These are phyloP conservation scores for Xylogone sp. DNA, from an alignment of 2,329 filamentous ascomycete species.

Conservation along the genomic window DNA sequence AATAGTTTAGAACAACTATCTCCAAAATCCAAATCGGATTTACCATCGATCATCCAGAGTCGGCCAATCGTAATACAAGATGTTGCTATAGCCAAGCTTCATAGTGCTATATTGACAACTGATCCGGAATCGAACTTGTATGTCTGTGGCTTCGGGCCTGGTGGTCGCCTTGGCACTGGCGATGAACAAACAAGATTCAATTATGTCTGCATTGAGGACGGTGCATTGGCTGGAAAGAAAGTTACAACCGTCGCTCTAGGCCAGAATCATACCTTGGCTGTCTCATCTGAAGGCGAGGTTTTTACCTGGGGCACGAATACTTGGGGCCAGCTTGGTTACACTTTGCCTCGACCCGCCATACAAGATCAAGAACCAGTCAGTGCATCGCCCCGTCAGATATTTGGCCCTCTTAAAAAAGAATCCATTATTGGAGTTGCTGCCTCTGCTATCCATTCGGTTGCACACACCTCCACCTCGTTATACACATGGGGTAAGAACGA, in stretches of 20 bases:
- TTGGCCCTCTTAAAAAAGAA: slow-evolving; percentile 87
- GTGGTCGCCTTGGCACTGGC: slow-evolving; percentile 83
- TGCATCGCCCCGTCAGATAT: slow-evolving; percentile 78
- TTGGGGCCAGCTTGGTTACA: slow-evolving; percentile 82
- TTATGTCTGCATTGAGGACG: slow-evolving; percentile 77
- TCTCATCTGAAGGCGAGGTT: slow-evolving; percentile 82
- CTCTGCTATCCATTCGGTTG: slow-evolving; percentile 87
- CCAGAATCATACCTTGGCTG: slow-evolving; percentile 84
- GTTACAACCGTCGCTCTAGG: slow-evolving; percentile 78
- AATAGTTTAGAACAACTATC: slow-evolving; percentile 17
- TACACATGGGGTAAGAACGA: slow-evolving; percentile 96
- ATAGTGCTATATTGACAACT: slow-evolving; percentile 81
- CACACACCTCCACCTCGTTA: slow-evolving; percentile 74
- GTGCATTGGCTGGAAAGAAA: slow-evolving; percentile 67
- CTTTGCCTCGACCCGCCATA: slow-evolving; percentile 60
- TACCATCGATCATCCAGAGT: slow-evolving; percentile 71
- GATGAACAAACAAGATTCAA: slow-evolving; percentile 87
- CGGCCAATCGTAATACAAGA: slow-evolving; percentile 75
- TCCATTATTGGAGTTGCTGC: slow-evolving; percentile 77
- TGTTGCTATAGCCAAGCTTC: slow-evolving; percentile 83
- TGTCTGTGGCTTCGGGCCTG: slow-evolving; percentile 86
- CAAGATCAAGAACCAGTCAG: slow-evolving; percentile 84
- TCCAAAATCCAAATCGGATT: slow-evolving; percentile 37
- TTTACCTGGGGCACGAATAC: slow-evolving; percentile 94
- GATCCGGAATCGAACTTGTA: slow-evolving; percentile 90